Base-by-base conservation (phyloP, 495 filamentous ascomycete species). In the Aspergillus steynii region DNA sequence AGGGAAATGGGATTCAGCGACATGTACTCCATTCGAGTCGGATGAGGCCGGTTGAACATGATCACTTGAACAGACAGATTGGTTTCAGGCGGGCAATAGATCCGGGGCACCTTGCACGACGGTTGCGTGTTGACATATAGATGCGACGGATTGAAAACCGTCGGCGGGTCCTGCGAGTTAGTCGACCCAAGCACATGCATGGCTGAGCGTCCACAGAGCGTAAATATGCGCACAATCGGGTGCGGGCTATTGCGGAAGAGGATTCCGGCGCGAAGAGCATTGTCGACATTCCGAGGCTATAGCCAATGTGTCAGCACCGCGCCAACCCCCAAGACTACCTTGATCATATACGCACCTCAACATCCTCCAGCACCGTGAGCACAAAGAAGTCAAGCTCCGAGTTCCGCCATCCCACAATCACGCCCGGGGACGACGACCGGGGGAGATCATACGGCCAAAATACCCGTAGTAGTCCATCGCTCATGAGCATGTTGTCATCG, bases 391-490 rank as follows among this genome's bases (percentile, higher is more conserved):
- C 95, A 53, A 91, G 77, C 60, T 88, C 88, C 42, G 93, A 97
- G 69, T 99, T 99, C 62, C 90, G 83, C 92, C 93, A 99, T 62
- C 95, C 95, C 25, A 99, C 90, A 60, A 99, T 86, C 50, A 96
- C 89, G 7, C 96, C 96, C 37, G 89, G 83, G 26, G 81, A 77
- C 55, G 86, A 86, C 27, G 83, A 88, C 69, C 87, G 85, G 28
- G 87, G 81, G 45, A 90, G 86, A 79, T 98, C 93, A 61, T 89
- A 88, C 62, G 95, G 95, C 95, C 95, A 99, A 77, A 99, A 98
- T 79, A 99, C 86, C 74, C 95, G 90, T 86, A 98, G 89, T 81
- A 98, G 80, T 66, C 90, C 91, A 92, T 96, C 90, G 62, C 80
- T 77, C 77, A 80, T 82, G 73, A 86, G 79, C 85, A 90, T 96